phyloP scores from a whole-genome alignment of 1,139 yeast species.

The Hyphopichia pseudoburtonii region DNA sequence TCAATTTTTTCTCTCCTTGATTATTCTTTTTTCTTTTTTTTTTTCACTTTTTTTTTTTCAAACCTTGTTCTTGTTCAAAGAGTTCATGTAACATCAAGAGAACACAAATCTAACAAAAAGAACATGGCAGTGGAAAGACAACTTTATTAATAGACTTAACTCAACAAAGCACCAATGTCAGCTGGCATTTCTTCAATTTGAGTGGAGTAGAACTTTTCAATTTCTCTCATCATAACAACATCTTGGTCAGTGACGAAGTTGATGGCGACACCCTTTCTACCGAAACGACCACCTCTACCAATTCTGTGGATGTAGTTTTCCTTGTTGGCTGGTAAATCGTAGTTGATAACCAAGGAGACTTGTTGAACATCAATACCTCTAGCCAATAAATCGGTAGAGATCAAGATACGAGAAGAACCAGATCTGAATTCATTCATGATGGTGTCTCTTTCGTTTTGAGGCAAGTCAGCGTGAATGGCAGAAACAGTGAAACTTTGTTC shows the following conservation, averaged over 20 bases:
- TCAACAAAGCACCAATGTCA: constrained; percentile 81
- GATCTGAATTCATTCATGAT: constrained; percentile 99
- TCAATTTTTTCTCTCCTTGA: too few relatives aligned
- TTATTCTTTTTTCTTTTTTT: too few relatives aligned
- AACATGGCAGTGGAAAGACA: too few relatives aligned
- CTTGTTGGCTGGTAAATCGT: constrained; percentile 95
- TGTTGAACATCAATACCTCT: constrained; percentile 99
- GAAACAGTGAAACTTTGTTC: constrained; percentile 92
- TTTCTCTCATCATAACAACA: constrained; percentile 92
- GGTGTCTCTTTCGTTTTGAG: constrained; percentile 95
- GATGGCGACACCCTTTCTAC: constrained; percentile 99
- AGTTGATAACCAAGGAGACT: constrained; percentile 96
- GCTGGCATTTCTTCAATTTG: constrained; percentile 98
- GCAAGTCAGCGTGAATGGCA: constrained; percentile 96
- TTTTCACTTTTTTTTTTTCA: neutral
- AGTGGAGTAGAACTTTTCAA: constrained; percentile 97
- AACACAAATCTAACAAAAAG: neutral
- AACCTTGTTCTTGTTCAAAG: constrained; percentile 3
- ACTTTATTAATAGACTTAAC: constrained; percentile 26
- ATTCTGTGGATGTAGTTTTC: constrained; percentile 99
- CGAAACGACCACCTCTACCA: constrained; percentile 99
- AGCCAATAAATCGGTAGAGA: constrained; percentile 96
- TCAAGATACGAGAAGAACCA: constrained; percentile 96
- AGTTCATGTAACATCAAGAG: too few relatives aligned
- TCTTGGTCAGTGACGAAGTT: constrained; percentile 93